A percentile compares a stretch with the other conserved stretches of the same genome.
Conservation (phyloP, 176 grass and related monocot species). For the Zizania latifolia region DNA sequence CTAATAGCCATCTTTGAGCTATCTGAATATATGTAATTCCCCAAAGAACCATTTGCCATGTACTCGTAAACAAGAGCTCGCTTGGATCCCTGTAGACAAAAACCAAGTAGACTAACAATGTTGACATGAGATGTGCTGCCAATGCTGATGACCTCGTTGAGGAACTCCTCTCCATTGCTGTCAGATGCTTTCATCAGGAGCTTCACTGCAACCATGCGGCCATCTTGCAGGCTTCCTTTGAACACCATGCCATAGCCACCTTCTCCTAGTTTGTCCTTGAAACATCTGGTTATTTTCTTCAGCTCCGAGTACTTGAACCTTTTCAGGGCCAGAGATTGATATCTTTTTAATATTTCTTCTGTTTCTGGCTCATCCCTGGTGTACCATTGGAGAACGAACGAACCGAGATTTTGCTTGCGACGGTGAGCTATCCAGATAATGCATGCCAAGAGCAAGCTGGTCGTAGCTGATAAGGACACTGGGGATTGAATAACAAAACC, state of each 20-base stretch:
- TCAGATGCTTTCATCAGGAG: conserved; percentile 26
- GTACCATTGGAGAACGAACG: too few relatives aligned
- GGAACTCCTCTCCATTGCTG: conserved; percentile 37
- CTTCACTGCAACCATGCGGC: conserved; percentile 41
- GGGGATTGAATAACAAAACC: too few relatives aligned
- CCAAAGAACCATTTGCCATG: conserved; percentile 55
- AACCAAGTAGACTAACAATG: conserved; percentile 41
- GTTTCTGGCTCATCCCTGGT: conserved; percentile 9
- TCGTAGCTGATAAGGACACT: background rate
- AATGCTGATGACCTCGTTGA: conserved; percentile 50
- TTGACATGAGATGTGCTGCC: conserved; percentile 48
- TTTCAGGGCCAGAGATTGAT: conserved; percentile 42
- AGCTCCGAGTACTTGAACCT: conserved; percentile 44
- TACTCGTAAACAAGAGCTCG: conserved; percentile 51
- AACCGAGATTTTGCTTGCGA: background rate
- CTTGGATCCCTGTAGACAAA: conserved; percentile 34
- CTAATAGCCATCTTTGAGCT: background rate
- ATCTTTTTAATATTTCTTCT: conserved; percentile 28
- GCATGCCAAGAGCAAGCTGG: background rate
- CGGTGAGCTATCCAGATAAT: conserved; percentile 3
- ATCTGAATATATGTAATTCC: conserved; percentile 42
- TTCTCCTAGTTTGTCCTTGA: conserved; percentile 45
- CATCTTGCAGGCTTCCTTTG: conserved; percentile 31
- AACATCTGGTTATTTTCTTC: conserved; percentile 49
- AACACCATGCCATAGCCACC: conserved; percentile 54